Evolutionary conservation across 139 green algal species (phyloP).

Genomic region (Spirogloea muscicola): DNA sequence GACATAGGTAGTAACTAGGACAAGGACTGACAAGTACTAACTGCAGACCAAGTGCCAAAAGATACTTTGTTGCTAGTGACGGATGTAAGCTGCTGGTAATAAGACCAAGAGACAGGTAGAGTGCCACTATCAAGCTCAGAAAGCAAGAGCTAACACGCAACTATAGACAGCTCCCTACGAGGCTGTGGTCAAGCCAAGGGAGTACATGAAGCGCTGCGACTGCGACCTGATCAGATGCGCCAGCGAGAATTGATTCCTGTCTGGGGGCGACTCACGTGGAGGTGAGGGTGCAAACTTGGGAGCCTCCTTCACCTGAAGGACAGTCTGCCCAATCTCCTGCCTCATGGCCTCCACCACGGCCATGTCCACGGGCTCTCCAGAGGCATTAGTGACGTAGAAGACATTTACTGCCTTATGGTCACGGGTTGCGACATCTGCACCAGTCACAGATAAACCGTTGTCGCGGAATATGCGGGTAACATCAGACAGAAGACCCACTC

Average conservation of each 20-base stretch:
- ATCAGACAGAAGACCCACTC: slow-evolving; percentile 26
- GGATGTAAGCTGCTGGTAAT: no score
- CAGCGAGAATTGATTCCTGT: neutral
- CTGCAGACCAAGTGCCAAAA: no score
- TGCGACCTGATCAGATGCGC: slow-evolving; percentile 4
- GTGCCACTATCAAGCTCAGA: no score
- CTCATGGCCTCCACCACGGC: slow-evolving; percentile 28
- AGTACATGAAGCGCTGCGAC: slow-evolving; percentile 2
- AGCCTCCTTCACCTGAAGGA: slow-evolving; percentile 29
- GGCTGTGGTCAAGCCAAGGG: neutral
- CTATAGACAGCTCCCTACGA: no score
- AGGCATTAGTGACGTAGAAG: slow-evolving; percentile 27
- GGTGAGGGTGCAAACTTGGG: neutral
- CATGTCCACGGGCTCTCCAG: slow-evolving; percentile 13
- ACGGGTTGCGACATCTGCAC: slow-evolving; percentile 24
- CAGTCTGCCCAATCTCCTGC: slow-evolving; percentile 18
- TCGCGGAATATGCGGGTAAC: slow-evolving; percentile 22
- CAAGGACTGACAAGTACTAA: no score
- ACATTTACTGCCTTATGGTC: slow-evolving; percentile 21
- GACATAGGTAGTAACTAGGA: no score
- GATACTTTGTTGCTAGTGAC: no score
- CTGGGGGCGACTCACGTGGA: neutral
- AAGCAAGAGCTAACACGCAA: no score
- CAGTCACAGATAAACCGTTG: slow-evolving; percentile 14
- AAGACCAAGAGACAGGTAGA: no score